Base-by-base conservation (phyloP, 164 flowering plant genomes). In the Amborella trichopoda region DNA sequence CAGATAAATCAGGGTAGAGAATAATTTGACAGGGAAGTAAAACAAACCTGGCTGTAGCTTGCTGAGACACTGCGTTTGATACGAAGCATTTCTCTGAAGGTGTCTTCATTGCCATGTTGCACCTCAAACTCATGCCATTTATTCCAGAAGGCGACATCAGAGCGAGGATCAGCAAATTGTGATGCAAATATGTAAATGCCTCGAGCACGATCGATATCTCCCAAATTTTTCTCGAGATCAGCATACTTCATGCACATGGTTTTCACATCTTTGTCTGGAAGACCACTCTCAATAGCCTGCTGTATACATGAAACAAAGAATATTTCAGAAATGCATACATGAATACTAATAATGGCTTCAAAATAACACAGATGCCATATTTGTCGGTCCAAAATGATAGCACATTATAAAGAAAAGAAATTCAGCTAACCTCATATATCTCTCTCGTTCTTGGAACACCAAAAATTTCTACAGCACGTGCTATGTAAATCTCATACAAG, bases 101-200 rank as follows among this genome's bases (percentile, higher is more conserved):
- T 91, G 47, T 91, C 99, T 55, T 80, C 94, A 60, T 91, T 91
- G 22, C 96, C 96, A 61, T 91, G 91, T 19, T 73, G 83, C 48
- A 91, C 99, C 72, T 91, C 96, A 66, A 91, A 91, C 5, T 77
- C 90, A 59, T 84, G 79, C 94, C 95, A 87, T 44, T 59, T 68
- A 24, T 54, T 77, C 96, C 99, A 91, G 60, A 87, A 82, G 20
- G 80, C 86, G 39, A 64, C 47, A 58, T 80, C 95, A 4, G 84
- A 75, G 27, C 87, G 65, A 43, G 95, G 93, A 62, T 91, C 90
- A 13, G 99, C 80, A 57, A 73, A 73, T 49, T 78, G 83, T 26
- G 96, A 80, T 32, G 96, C 76, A 54, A 68, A 79, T 11, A 56
- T 53, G 48, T 70, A 87, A 30, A 91, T 47, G 9, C 67, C 79